Base-by-base conservation (phyloP, 2,329 filamentous ascomycete species). In the Rhynchosporium agropyri region DNA sequence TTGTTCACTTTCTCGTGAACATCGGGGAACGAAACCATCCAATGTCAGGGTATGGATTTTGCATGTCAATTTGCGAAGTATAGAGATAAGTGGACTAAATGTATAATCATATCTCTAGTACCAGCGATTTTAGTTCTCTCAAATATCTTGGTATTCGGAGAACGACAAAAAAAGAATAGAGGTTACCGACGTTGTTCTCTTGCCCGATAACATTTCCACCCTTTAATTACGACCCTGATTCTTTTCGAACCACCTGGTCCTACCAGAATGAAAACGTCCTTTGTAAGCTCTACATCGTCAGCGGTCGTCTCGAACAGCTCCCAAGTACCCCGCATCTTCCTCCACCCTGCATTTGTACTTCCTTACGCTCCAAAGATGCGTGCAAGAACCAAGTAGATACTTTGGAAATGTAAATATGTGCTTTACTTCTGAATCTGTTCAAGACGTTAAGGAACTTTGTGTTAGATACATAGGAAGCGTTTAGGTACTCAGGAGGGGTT, bases 271-370 rank as follows among this genome's bases (percentile, higher is more conserved):
- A 67, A 63, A n/a, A 58, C 42, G 45, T 66, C 68, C 38, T 54
- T 63, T 33, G 46, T 46, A 26, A 70, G 58, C 33, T 62, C 58
- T 4, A 65, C 61, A 56, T 68, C 63, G n/a, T 12, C 28, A 9
- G 56, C 31, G 36, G 60, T 58, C 42, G 65, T 65, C 10, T 65
- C 63, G 13, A 64, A 53, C 45, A 66, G 55, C 29, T 68, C 61
- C 20, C 20, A 67, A 33, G 3, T 59, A 50, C 3, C 60, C 62
- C 33, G 58, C 57, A 50, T 66, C 62, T 12, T 51, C 51, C 31
- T 64, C 56, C 40, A 38, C 51, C 33, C 57, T 54, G 4, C 60
- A 3, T 63, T 50, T 15, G 26, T 56, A 9, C 51, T 45, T 7
- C 65, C 65, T 51, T 60, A 68, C 4, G 56, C 31, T 13, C 62